phyloP scores from a whole-genome alignment of 2,329 filamentous ascomycete genomes.

The Neoarthrinium moseri region DNA sequence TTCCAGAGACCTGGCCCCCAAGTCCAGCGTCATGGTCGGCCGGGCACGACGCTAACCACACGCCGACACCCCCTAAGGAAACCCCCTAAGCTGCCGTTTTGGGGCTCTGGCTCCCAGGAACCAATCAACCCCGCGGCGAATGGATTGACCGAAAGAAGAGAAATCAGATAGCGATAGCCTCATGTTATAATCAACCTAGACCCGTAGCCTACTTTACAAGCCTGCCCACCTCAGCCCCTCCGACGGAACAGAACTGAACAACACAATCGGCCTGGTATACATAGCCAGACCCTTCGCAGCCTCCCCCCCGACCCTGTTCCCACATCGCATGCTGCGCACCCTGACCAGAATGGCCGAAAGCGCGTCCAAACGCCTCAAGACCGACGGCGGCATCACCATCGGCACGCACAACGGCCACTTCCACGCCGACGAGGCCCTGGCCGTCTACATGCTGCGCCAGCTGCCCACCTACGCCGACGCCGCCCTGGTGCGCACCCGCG shows the following conservation, averaged over 20 bases:
- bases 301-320: neutral
- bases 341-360: slow-evolving; percentile 61
- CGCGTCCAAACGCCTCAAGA: slow-evolving; percentile 82
- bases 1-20: neutral
- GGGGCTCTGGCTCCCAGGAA: slow-evolving; percentile 1
- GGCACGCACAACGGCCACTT: slow-evolving; percentile 98
- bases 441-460: slow-evolving; percentile 90
- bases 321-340: slow-evolving; percentile 7
- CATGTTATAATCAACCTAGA: too few species aligned
- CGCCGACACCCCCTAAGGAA: neutral
- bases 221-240: neutral
- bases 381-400: slow-evolving; percentile 64
- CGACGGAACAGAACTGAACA: neutral
- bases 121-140: slow-evolving; percentile 4
- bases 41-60: neutral
- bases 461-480: slow-evolving; percentile 78
- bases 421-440: slow-evolving; percentile 96
- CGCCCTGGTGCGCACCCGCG: slow-evolving; percentile 80
- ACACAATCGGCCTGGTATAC: neutral
- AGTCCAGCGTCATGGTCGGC: neutral
- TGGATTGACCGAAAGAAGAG: too few species aligned
- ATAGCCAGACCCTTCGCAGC: neutral
- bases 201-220: neutral
- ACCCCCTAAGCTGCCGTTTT: neutral
- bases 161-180: neutral